These are phyloP conservation scores for Aspergillus sp. DNA, from an alignment of 2,329 filamentous ascomycete species.

Conservation along the genomic window DNA sequence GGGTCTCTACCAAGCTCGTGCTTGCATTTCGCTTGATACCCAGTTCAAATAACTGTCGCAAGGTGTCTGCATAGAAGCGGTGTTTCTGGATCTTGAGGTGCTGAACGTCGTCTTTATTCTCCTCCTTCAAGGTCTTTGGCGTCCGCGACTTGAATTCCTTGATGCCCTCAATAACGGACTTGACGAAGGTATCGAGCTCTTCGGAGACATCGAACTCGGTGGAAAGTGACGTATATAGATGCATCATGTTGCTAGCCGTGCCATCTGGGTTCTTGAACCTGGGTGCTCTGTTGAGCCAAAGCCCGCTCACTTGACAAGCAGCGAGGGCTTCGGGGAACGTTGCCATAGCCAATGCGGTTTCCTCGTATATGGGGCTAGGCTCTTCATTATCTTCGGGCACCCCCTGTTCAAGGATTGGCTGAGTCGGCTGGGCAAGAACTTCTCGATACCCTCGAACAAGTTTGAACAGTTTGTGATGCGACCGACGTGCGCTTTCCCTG, in stretches of 20 bases:
- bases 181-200: constrained; percentile 59
- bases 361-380: constrained; percentile 10
- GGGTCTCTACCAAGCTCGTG: constrained; percentile 60
- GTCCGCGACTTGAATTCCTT: constrained; percentile 73
- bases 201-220: constrained; percentile 47
- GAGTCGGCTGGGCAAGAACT: constrained; percentile 67
- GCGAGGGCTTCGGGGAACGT: constrained; percentile 22
- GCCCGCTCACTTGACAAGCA: constrained; percentile 19
- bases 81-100: constrained; percentile 86
- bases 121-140: constrained; percentile 68
- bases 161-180: constrained; percentile 58
- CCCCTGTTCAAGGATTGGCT: constrained; percentile 41
- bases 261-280: constrained; percentile 62
- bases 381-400: constrained; percentile 26
- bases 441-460: constrained; percentile 82
- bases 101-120: constrained; percentile 74
- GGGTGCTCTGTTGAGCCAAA: constrained; percentile 43
- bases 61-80: constrained; percentile 77
- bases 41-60: constrained; percentile 78
- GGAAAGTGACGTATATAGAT: constrained; percentile 46
- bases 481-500: constrained; percentile 78
- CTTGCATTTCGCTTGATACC: constrained; percentile 77
- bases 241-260: constrained; percentile 66
- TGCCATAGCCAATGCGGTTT: constrained; percentile 8
- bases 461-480: constrained; percentile 85